Base-by-base conservation (phyloP, 208 protist genomes). In the Novymonas esmeraldas region DNA sequence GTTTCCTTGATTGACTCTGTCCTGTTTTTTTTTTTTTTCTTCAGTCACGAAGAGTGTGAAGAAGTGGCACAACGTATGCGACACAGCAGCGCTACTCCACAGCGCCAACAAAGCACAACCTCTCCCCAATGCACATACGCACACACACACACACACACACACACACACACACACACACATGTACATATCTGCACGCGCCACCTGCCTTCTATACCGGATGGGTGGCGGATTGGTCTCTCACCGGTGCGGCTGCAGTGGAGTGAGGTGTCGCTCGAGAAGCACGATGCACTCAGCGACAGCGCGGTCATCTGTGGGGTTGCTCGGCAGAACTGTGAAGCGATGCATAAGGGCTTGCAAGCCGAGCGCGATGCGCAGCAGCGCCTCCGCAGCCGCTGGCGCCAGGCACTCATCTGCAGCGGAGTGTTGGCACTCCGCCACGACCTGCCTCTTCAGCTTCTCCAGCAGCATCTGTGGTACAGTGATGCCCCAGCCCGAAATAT, bases 391-490 rank as follows among this genome's bases (percentile, higher is more conserved):
- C 14, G 65, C 48, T 2, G 42, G 44, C 2, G 58, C 57, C 6
- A 70, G 38, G 2, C 42, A 20, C 3, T 67, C 44, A 20, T 73
- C 59, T 10, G 52, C 41, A 13, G 54, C 54, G 6, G 11, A 33
- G 29, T 6, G 34, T 28, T 50, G 54, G 45, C 69, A 67, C 55
- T 75, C 69, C 1, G 36, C 44, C 50, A 89, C 73, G 5, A 73
- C 18, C 28, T 62, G 76, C 26, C 75, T 77, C 34, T 83, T 85
- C n/a, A 93, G 42, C 49, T 73, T 74, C 24, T 89, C 81, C 0
- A 79, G 45, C 9, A 93, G 68, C 46, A 76, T 57, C 56, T 51
- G 62, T 9, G 83, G 79, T 9, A 69, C 60, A 31, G 78, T 65
- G 22, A 82, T 73, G 26, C 76, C 75, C 66, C 74, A 72, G 6